A percentile compares a stretch with the other conserved stretches of the same genome.
phyloP scores from a whole-genome alignment of 2,329 filamentous ascomycete species.

The Xylaria sp. region DNA sequence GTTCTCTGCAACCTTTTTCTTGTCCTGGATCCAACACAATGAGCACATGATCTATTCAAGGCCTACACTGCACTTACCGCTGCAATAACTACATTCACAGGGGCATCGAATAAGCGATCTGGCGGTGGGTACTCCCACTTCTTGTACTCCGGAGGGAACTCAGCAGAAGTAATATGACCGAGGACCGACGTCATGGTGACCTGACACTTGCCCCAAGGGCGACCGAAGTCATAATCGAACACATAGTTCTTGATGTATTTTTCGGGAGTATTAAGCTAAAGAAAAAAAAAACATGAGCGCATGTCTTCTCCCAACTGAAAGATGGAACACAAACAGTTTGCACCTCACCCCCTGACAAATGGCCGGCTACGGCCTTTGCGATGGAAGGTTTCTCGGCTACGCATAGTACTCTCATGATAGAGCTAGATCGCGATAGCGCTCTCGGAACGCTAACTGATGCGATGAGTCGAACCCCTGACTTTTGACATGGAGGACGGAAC shows the following conservation, averaged over 20 bases:
- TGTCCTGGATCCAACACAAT: conserved; percentile 65
- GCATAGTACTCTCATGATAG: conserved; percentile 70
- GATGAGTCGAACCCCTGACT: conserved; percentile 31
- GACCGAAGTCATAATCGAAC: conserved; percentile 89
- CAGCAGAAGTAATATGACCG: conserved; percentile 84
- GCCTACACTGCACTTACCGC: conserved; percentile 60
- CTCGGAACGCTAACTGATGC: conserved; percentile 30
- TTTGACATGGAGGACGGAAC: conserved; percentile 33
- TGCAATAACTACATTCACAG: conserved; percentile 74
- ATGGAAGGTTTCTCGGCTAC: conserved; percentile 94
- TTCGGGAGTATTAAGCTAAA: conserved; percentile 74
- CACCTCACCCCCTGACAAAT: conserved; percentile 81
- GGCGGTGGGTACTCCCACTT: conserved; percentile 87
- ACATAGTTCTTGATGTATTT: conserved; percentile 93
- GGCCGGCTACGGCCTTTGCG: conserved; percentile 90
- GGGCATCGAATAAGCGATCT: conserved; percentile 81
- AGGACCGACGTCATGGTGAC: conserved; percentile 95
- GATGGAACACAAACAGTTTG: conserved; percentile 69
- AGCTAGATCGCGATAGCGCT: conserved; percentile 37
- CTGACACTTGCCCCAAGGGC: conserved; percentile 80
- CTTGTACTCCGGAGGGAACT: conserved; percentile 79
- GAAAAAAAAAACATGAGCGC: conserved; percentile 20
- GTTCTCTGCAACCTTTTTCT: conserved; percentile 83
- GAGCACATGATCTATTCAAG: conserved; percentile 19
- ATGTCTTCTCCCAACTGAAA: conserved; percentile 30